A percentile compares a stretch with the other conserved stretches of the same genome.
These are phyloP conservation scores for Verbascum thapsus DNA, from an alignment of 257 asterid genomes.

Conservation along the genomic window DNA sequence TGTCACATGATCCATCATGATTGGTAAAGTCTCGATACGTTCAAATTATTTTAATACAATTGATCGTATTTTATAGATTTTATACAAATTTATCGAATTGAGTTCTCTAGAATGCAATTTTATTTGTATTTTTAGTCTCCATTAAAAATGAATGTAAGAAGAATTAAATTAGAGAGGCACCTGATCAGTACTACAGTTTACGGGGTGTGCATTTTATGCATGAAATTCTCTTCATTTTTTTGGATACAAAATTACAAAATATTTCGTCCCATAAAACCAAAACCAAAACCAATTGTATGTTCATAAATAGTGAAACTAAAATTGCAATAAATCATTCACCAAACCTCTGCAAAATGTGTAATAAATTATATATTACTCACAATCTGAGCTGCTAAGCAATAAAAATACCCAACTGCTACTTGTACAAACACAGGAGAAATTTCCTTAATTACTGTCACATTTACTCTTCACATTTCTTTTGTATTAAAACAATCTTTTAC, in stretches of 20 bases:
- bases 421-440: constrained; percentile 1
- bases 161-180: too few relatives aligned
- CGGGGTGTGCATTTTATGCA: too few relatives aligned
- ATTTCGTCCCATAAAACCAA: background rate
- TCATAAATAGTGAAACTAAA: too few relatives aligned
- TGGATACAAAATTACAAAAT: too few relatives aligned
- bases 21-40: too few relatives aligned
- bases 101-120: background rate
- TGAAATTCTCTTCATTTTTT: too few relatives aligned
- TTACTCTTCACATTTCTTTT: constrained; percentile 16
- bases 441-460: constrained; percentile 1
- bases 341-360: constrained; percentile 28
- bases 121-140: too few relatives aligned
- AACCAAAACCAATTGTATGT: too few relatives aligned
- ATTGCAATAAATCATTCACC: constrained; percentile 30
- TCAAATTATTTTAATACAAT: too few relatives aligned
- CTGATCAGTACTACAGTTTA: too few relatives aligned
- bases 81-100: background rate
- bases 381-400: constrained; percentile 21
- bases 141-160: too few relatives aligned
- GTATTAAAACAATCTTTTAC: constrained; percentile 10
- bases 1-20: constrained; percentile 41
- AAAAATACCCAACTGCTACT: constrained; percentile 20
- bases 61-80: too few relatives aligned
- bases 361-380: constrained; percentile 30